Evolutionary conservation across 1,284 basidiomycete species (phyloP), one percentile per base, ranked within the genome.

Genomic region (Ustilago hordei): DNA sequence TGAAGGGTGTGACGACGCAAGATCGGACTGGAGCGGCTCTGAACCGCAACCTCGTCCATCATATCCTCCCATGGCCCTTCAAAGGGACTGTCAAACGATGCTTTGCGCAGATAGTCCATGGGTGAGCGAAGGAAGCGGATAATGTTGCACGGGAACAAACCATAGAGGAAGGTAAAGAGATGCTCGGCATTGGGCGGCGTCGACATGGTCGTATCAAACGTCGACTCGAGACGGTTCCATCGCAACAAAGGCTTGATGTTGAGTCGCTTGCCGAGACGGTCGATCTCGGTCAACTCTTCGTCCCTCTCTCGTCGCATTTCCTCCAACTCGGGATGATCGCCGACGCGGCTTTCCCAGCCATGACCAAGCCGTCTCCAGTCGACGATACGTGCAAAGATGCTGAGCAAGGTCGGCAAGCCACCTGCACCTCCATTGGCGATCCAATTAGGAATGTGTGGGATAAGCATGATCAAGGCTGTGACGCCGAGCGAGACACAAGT

Each of bases 111-210:
- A 81, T 93, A 93, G 53, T 86, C 86, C 28, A 89, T 88, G 3
- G 94, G 92, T 38, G 88, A 87, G 57, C 91, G 90, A 69, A 95
- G 85, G 85, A 95, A 95, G 68, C 89, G 89, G 65, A 95, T 87
- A 54, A 91, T 88, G 87, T 94, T 94, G 88, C 91, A 92, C 2
- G 94, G 94, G 86, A 93, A 95, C 60, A 95, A 89, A 80, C 93
- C 95, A 86, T 95, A 95, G 75, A 95, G 87, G 63, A 90, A 89
- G 8, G 92, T 92, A 87, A 94, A 95, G 43, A 87, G 81, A 31
- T 73, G 64, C 17, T 75, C 60, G 2, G 85, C 81, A 47, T 86
- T 78, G 23, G 86, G 85, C 8, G 71, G 66, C 28, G 58, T 61
- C 15, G 80, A 66, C 45, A 68, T 60, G 45, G 69, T 71, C 4